Evolutionary conservation across 192 early-diverging fungal species (phyloP).

Genomic region (Allomyces macrogynus): DNA sequence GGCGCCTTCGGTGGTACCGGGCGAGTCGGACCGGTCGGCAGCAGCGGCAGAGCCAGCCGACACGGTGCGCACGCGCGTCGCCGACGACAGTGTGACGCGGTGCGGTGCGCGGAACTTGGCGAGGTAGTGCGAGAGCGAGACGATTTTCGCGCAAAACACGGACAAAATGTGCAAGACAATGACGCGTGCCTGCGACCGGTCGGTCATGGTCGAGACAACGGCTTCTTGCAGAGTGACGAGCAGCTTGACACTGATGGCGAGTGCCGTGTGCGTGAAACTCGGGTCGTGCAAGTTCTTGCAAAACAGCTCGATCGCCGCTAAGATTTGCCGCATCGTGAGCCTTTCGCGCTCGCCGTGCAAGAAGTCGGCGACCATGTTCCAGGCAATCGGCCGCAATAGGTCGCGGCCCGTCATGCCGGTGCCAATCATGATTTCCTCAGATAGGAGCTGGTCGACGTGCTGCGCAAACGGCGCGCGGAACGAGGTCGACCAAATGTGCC

Average conservation of each 20-base stretch:
- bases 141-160: background rate
- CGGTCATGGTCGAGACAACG: conserved; percentile 44
- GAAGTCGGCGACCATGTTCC: conserved; percentile 87
- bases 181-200: conserved; percentile 24
- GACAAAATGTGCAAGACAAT: background rate
- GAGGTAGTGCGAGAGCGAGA: background rate
- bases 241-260: conserved; percentile 91
- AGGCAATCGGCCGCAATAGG: conserved; percentile 74
- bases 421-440: conserved; percentile 85
- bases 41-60: no score
- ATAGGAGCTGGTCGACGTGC: conserved; percentile 77
- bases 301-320: conserved; percentile 72
- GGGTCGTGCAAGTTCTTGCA: conserved; percentile 82
- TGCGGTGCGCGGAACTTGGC: no score
- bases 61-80: no score
- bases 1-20: no score
- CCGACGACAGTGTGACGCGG: no score
- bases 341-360: conserved; percentile 84
- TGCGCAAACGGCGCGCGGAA: conserved; percentile 72
- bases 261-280: conserved; percentile 72
- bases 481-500: conserved; percentile 85
- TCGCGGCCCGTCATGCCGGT: conserved; percentile 81
- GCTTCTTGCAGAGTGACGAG: conserved; percentile 78
- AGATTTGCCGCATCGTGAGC: conserved; percentile 57
- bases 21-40: no score